Evolutionary conservation across 1,284 basidiomycete genomes (phyloP).

Genomic region (Volvariella surrecta): DNA sequence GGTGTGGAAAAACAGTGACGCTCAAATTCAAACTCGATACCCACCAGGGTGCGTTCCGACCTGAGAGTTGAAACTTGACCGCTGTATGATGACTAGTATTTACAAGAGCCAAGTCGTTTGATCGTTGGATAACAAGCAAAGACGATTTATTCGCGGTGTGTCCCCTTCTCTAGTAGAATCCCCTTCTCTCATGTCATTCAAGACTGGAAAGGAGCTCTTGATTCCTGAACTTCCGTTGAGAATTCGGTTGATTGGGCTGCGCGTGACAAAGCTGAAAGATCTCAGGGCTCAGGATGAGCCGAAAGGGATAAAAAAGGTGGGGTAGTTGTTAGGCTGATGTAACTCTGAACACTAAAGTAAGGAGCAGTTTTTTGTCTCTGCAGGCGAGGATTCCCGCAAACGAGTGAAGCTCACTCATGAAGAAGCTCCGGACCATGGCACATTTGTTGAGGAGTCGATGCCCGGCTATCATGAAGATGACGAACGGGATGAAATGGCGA

Average conservation of each 20-base stretch:
- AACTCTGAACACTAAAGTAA: neutral
- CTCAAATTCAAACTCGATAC: conserved; percentile 77
- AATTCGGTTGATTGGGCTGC: conserved; percentile 73
- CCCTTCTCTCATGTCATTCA: neutral
- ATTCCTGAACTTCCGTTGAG: conserved; percentile 70
- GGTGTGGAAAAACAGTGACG: conserved; percentile 72
- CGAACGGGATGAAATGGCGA: conserved; percentile 22
- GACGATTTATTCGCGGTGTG: conserved; percentile 73
- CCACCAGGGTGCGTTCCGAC: conserved; percentile 50
- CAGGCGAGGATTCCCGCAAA: conserved; percentile 29
- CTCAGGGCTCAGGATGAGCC: conserved; percentile 39
- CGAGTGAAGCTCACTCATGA: conserved; percentile 23
- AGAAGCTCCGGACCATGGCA: conserved; percentile 10
- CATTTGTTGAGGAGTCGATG: conserved; percentile 33
- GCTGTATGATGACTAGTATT: conserved; percentile 58
- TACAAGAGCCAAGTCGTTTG: conserved; percentile 73
- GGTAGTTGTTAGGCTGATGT: conserved; percentile 12
- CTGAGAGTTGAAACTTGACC: neutral
- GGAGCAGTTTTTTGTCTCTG: conserved; percentile 47
- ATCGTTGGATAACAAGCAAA: conserved; percentile 68
- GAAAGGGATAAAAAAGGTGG: conserved; percentile 56
- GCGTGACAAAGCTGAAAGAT: conserved; percentile 82
- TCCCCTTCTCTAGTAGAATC: conserved; percentile 5
- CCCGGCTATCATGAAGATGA: conserved; percentile 46
- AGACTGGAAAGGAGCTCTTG: conserved; percentile 81